These are phyloP conservation scores for Piromyces finnis DNA, from an alignment of 192 early-diverging fungal genomes.

Conservation along the genomic window DNA sequence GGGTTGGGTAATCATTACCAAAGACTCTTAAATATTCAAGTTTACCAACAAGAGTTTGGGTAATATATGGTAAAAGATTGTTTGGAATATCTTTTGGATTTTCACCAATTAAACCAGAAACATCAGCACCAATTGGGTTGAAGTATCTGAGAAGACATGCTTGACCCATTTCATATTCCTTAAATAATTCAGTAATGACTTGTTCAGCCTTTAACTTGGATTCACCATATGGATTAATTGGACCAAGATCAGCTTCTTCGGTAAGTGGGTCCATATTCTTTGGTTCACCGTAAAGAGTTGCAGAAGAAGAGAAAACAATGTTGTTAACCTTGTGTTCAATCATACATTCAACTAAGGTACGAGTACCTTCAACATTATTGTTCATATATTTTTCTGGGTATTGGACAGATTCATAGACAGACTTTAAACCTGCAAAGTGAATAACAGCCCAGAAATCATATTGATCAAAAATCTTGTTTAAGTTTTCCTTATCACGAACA, in stretches of 20 bases:
- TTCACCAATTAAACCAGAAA: slow-evolving; percentile 78
- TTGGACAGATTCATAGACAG: background rate
- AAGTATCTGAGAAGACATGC: slow-evolving; percentile 61
- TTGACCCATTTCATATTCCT: background rate
- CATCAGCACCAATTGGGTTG: slow-evolving; percentile 87
- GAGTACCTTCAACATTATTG: background rate
- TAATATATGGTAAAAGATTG: slow-evolving; percentile 77
- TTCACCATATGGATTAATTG: slow-evolving; percentile 85
- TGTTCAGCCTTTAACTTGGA: slow-evolving; percentile 87
- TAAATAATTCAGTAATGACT: slow-evolving; percentile 1
- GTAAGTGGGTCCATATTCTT: slow-evolving; percentile 46
- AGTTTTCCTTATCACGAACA: slow-evolving; percentile 42
- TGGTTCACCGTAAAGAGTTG: slow-evolving; percentile 74
- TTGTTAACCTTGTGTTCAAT: background rate
- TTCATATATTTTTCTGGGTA: background rate
- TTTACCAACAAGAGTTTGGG: slow-evolving; percentile 61
- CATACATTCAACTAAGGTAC: background rate
- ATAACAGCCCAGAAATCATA: slow-evolving; percentile 34
- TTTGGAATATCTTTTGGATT: slow-evolving; percentile 69
- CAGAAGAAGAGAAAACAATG: slow-evolving; percentile 5
- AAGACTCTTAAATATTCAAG: slow-evolving; percentile 69
- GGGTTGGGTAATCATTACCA: slow-evolving; percentile 80
- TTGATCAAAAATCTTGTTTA: slow-evolving; percentile 53
- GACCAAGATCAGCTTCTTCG: slow-evolving; percentile 44
- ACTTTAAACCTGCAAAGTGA: background rate